Conservation (phyloP, 441 rosid species). For the Arabidopsis lyrata region DNA sequence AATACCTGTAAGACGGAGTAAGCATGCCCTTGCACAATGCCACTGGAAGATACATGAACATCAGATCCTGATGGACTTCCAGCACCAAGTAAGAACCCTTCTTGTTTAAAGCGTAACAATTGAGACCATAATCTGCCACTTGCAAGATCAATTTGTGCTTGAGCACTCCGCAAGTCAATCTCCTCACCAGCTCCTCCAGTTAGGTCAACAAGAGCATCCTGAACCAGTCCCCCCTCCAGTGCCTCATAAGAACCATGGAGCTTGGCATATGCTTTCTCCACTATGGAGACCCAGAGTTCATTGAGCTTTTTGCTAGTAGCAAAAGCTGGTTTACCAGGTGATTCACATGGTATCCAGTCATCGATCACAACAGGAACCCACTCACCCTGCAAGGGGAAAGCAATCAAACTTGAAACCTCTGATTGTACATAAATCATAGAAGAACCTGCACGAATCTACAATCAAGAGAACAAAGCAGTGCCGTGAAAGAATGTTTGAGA, state of each 20-base stretch:
- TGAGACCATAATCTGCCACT: slow-evolving; percentile 99
- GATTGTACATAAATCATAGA: slow-evolving; percentile 13
- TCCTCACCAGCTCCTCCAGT: slow-evolving; percentile 99
- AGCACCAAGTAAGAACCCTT: slow-evolving; percentile 99
- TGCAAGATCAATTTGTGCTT: slow-evolving; percentile 99
- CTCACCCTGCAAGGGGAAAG: slow-evolving; percentile 79
- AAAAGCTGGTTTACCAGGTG: slow-evolving; percentile 97
- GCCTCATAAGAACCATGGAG: slow-evolving; percentile 99
- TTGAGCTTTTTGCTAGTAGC: slow-evolving; percentile 95
- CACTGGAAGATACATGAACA: slow-evolving; percentile 98
- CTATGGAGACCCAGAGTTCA: slow-evolving; percentile 97
- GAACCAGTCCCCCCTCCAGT: slow-evolving; percentile 99
- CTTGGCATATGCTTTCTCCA: slow-evolving; percentile 99
- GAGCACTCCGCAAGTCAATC: slow-evolving; percentile 99
- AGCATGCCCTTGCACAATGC: slow-evolving; percentile 99
- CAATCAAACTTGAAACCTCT: slow-evolving; percentile 16
- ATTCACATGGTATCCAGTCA: slow-evolving; percentile 99
- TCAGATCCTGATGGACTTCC: slow-evolving; percentile 99
- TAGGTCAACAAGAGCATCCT: slow-evolving; percentile 99
- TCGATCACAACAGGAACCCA: slow-evolving; percentile 99
- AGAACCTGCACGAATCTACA: slow-evolving; percentile 20
- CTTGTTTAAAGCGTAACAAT: slow-evolving; percentile 93
- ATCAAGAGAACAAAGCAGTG: slow-evolving; percentile 31
- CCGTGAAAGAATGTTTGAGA: slow-evolving; percentile 24
- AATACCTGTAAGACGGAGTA: slow-evolving; percentile 95